These are phyloP conservation scores for Skeletonema marinoi DNA, from an alignment of 108 stramenopile genomes.

Conservation along the genomic window DNA sequence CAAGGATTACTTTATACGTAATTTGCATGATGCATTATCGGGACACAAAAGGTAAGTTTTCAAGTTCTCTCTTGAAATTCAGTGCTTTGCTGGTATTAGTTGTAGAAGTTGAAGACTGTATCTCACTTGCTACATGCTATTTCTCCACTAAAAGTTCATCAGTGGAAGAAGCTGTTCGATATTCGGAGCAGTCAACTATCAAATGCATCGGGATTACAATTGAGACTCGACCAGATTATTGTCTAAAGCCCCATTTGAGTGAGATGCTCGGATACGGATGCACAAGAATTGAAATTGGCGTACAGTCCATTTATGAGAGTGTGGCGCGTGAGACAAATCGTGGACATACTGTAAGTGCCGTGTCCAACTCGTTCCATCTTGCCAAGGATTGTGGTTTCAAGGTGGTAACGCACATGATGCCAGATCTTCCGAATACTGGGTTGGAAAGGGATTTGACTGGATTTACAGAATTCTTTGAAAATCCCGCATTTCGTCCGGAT, in stretches of 20 bases:
- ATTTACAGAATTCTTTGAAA: constrained; percentile 92
- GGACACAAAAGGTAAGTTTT: constrained; percentile 58
- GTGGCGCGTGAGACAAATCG: constrained; percentile 96
- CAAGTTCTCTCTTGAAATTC: too few species aligned
- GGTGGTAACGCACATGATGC: constrained; percentile 98
- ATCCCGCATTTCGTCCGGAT: constrained; percentile 92
- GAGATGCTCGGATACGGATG: constrained; percentile 97
- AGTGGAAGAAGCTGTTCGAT: constrained; percentile 88
- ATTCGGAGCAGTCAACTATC: constrained; percentile 85
- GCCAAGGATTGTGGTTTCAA: constrained; percentile 97
- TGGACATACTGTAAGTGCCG: constrained; percentile 92
- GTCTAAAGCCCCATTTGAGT: constrained; percentile 91
- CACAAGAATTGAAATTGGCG: constrained; percentile 98
- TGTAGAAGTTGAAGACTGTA: too few species aligned
- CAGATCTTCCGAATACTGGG: constrained; percentile 95
- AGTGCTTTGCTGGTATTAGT: too few species aligned
- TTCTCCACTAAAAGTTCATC: constrained; percentile 42
- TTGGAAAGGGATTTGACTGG: constrained; percentile 90
- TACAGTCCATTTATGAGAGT: constrained; percentile 93
- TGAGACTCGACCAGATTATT: constrained; percentile 97
- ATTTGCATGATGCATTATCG: constrained; percentile 92
- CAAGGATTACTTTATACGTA: constrained; percentile 94
- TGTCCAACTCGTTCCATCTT: constrained; percentile 91
- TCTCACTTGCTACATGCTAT: too few species aligned
- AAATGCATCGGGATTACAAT: constrained; percentile 97